These are phyloP conservation scores for Hemileccinum impolitum DNA, from an alignment of 768 basidiomycete genomes.

Conservation along the genomic window DNA sequence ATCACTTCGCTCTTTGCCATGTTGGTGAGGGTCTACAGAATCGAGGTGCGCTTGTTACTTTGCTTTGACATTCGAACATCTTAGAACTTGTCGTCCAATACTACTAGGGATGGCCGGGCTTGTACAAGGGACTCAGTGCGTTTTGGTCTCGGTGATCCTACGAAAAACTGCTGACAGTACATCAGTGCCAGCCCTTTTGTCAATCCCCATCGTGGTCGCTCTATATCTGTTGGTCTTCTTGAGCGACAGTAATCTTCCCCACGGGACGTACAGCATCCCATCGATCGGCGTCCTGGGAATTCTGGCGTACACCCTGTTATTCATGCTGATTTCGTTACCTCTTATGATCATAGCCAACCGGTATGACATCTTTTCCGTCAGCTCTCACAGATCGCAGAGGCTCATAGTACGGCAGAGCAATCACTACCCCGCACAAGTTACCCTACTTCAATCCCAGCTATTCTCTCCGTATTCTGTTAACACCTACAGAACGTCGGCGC, in stretches of 20 bases:
- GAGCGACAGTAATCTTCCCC: conserved; percentile 55
- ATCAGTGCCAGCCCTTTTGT: conserved; percentile 47
- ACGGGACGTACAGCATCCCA: conserved; percentile 64
- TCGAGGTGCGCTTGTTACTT: conserved; percentile 52
- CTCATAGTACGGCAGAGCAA: conserved; percentile 47
- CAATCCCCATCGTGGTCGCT: conserved; percentile 49
- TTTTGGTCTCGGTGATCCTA: conserved; percentile 3
- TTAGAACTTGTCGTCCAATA: background rate
- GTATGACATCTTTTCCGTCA: conserved; percentile 36
- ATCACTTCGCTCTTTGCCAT: conserved; percentile 73
- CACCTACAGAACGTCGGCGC: conserved; percentile 72
- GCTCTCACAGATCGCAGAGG: background rate
- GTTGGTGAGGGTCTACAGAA: conserved; percentile 62
- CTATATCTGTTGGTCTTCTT: conserved; percentile 55
- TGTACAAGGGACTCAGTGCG: conserved; percentile 81
- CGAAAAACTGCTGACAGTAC: conserved; percentile 40
- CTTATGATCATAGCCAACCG: conserved; percentile 73
- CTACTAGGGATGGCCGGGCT: conserved; percentile 58
- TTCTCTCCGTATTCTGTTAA: conserved; percentile 68
- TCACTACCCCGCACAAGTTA: conserved; percentile 79
- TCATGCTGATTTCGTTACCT: conserved; percentile 66
- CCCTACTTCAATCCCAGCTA: conserved; percentile 55
- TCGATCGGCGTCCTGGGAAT: conserved; percentile 58
- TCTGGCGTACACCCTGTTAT: conserved; percentile 58
- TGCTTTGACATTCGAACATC: background rate